Evolutionary conservation across 208 protist species (phyloP).

Genomic region (Crithidia mellificae): DNA sequence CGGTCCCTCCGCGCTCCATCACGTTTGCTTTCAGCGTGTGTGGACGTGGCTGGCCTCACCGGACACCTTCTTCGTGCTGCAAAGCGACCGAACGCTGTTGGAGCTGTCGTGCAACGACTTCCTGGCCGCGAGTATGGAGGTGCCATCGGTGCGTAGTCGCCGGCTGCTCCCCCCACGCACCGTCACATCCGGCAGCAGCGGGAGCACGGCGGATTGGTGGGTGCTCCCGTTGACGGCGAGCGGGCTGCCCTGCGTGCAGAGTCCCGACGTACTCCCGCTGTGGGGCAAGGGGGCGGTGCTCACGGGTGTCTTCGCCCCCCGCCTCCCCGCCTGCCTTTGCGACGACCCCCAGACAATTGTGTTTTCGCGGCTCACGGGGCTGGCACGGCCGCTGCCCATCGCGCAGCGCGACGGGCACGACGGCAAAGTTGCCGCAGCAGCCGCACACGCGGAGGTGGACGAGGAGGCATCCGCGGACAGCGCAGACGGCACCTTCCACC

Average conservation of each 20-base stretch:
- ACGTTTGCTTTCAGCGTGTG: constrained; percentile 28
- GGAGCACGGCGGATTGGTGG: too few species aligned
- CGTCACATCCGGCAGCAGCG: too few species aligned
- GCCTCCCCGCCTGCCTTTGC: constrained; percentile 17
- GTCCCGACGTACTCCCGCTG: constrained; percentile 23
- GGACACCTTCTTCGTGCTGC: constrained; percentile 33
- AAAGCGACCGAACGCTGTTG: constrained; percentile 37
- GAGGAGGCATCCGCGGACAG: neutral
- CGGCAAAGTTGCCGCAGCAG: neutral
- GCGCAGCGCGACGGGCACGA: neutral
- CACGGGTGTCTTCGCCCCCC: constrained; percentile 14
- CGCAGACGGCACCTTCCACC: constrained; percentile 5
- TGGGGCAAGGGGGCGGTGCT: constrained; percentile 19
- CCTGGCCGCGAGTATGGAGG: constrained; percentile 25
- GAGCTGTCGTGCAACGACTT: constrained; percentile 43
- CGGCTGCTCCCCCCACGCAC: constrained; percentile 23
- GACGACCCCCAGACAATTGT: constrained; percentile 27
- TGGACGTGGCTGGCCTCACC: constrained; percentile 50
- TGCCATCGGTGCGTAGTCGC: constrained; percentile 45
- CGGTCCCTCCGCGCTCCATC: constrained; percentile 6
- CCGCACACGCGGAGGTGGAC: too few species aligned
- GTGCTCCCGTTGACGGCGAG: too few species aligned
- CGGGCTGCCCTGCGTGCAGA: constrained; percentile 19
- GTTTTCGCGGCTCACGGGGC: constrained; percentile 36
- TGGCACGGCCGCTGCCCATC: constrained; percentile 26